phyloP scores from a whole-genome alignment of 345 rosid genomes.

The Combretum micranthum region DNA sequence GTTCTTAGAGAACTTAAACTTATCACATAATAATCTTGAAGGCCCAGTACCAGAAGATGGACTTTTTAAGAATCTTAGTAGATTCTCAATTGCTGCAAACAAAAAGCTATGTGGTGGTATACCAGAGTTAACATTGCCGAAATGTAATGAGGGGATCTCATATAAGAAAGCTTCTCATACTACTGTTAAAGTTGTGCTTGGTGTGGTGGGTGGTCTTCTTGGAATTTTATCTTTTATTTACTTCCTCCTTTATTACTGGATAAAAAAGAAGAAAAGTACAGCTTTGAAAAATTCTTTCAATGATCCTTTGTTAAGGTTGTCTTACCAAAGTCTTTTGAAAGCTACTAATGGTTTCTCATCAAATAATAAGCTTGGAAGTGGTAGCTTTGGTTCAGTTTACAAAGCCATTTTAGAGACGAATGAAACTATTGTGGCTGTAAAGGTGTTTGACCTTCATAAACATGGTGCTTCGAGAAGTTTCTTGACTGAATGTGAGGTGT shows the following conservation, averaged over 20 bases:
- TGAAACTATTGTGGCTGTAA: conserved; percentile 9
- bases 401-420: conserved; percentile 3
- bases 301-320: not conserved
- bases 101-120: conserved; percentile 10
- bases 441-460: conserved; percentile 16
- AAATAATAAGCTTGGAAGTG: no score
- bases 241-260: not conserved
- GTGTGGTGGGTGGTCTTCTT: not conserved
- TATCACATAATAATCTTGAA: conserved; percentile 9
- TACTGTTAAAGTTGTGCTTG: not conserved
- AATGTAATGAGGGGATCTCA: not conserved
- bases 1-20: conserved; percentile 9
- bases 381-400: no score
- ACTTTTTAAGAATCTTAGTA: conserved; percentile 4
- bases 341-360: no score
- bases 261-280: not conserved
- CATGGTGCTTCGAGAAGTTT: no score
- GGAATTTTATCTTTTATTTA: not conserved
- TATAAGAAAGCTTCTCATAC: not conserved
- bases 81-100: conserved; percentile 3
- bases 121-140: conserved; percentile 1
- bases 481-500: conserved; percentile 11
- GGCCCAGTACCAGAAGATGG: conserved; percentile 13
- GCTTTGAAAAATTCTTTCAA: not conserved
- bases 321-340: no score